A percentile compares a stretch with the other conserved stretches of the same genome.
Conservation (phyloP, 805 yeast genomes). For the Saccharomycopsis fodiens region DNA sequence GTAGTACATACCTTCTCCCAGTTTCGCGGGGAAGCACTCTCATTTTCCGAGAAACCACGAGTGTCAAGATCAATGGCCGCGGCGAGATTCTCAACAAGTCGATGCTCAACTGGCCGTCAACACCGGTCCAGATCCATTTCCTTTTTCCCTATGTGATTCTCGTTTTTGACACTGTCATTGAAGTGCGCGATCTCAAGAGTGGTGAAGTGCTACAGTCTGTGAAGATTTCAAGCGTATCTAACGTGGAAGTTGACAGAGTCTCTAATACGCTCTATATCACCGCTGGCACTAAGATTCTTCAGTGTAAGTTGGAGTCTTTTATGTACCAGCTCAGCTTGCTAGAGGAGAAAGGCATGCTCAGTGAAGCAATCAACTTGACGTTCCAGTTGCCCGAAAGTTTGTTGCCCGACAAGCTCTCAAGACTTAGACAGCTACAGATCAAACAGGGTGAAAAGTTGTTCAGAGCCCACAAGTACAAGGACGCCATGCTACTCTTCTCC, state of each 20-base stretch:
- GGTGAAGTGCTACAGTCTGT: slow-evolving; percentile 32
- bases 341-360: slow-evolving; percentile 26
- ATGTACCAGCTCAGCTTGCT: slow-evolving; percentile 30
- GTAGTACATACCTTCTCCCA: not conserved
- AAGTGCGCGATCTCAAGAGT: slow-evolving; percentile 22
- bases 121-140: slow-evolving; percentile 5
- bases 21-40: slow-evolving; percentile 8
- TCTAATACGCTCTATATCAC: slow-evolving; percentile 1
- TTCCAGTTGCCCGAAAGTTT: slow-evolving; percentile 26
- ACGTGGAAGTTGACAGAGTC: slow-evolving; percentile 17
- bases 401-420: slow-evolving; percentile 27
- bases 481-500: slow-evolving; percentile 39
- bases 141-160: slow-evolving; percentile 14
- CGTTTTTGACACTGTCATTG: not conserved
- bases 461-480: slow-evolving; percentile 25
- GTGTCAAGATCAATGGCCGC: slow-evolving; percentile 8
- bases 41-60: slow-evolving; percentile 3
- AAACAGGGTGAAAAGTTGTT: slow-evolving; percentile 29
- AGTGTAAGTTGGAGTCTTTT: slow-evolving; percentile 26
- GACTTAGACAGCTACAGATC: slow-evolving; percentile 38
- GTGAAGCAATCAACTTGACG: slow-evolving; percentile 39
- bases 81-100: slow-evolving; percentile 12
- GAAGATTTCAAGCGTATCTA: slow-evolving; percentile 22
- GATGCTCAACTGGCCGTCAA: slow-evolving; percentile 1
- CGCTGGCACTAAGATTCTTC: slow-evolving; percentile 23